These are phyloP conservation scores for Penicillium herquei DNA, from an alignment of 495 filamentous ascomycete genomes.

Conservation along the genomic window DNA sequence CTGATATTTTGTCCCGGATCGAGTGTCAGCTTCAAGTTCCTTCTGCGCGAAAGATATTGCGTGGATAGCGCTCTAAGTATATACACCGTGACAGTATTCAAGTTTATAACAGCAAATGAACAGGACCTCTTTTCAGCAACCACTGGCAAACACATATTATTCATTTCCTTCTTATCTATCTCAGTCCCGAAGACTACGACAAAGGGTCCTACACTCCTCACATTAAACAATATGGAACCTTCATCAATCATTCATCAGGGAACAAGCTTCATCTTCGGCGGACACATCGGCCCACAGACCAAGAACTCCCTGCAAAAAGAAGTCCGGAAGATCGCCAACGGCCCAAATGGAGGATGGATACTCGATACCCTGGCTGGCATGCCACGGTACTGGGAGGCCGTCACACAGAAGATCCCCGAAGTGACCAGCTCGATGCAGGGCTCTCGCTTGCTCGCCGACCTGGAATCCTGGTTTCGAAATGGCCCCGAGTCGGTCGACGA, in stretches of 20 bases:
- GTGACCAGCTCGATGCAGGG: neutral
- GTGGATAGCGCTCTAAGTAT: too few species aligned
- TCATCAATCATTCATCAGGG: neutral
- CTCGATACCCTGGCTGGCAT: neutral
- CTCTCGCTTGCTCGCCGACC: neutral
- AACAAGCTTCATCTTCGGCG: neutral
- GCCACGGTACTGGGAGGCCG: neutral
- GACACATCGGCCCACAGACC: neutral
- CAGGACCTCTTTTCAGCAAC: too few species aligned
- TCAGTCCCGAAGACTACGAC: too few species aligned
- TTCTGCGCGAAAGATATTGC: too few species aligned
- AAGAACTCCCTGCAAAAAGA: neutral
- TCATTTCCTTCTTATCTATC: too few species aligned
- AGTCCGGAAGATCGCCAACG: neutral
- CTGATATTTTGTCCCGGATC: too few species aligned
- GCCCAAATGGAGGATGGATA: neutral
- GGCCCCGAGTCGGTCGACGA: neutral
- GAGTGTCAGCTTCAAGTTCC: too few species aligned
- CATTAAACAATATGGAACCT: neutral
- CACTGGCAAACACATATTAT: too few species aligned
- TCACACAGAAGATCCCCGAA: neutral
- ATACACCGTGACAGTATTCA: too few species aligned
- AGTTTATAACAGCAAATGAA: too few species aligned
- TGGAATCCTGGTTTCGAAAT: neutral
- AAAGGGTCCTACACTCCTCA: neutral